Conservation (phyloP, 164 flowering plant species). For the Stephania cephalantha region DNA sequence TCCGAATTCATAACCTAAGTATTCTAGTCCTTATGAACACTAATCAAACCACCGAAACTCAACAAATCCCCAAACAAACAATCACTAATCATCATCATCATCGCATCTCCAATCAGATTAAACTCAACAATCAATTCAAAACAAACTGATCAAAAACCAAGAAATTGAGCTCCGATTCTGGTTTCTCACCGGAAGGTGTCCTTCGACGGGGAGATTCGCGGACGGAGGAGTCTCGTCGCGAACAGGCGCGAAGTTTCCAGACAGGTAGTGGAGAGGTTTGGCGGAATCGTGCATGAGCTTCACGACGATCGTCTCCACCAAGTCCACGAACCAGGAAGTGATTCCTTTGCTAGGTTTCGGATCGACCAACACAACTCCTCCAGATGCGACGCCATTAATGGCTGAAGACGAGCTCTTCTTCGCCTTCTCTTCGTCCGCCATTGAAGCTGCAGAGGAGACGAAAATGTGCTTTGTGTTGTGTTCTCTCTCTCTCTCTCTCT, state of each 20-base stretch:
- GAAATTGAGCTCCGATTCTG: not conserved
- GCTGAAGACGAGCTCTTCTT: constrained; percentile 6
- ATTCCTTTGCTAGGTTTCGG: constrained; percentile 68
- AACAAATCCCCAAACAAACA: not conserved
- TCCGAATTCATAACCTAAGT: too few relatives aligned
- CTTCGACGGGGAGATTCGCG: constrained; percentile 50
- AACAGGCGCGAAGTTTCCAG: constrained; percentile 81
- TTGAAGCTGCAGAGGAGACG: not conserved
- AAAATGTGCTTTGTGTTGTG: not conserved
- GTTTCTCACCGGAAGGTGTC: constrained; percentile 57
- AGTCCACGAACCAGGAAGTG: constrained; percentile 40
- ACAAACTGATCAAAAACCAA: not conserved
- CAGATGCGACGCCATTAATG: not conserved
- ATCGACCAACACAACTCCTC: constrained; percentile 41
- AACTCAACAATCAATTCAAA: not conserved
- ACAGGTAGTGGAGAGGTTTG: constrained; percentile 52
- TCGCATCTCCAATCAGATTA: not conserved
- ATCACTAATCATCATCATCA: not conserved
- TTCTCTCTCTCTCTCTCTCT: not conserved
- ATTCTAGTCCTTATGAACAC: too few relatives aligned
- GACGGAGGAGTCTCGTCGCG: constrained; percentile 70
- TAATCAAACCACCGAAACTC: not conserved
- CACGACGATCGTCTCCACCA: constrained; percentile 54
- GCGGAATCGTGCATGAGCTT: constrained; percentile 57
- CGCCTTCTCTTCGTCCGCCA: constrained; percentile 14